Base-by-base conservation (phyloP, 768 basidiomycete species). In the Coprinopsis marcescibilis region DNA sequence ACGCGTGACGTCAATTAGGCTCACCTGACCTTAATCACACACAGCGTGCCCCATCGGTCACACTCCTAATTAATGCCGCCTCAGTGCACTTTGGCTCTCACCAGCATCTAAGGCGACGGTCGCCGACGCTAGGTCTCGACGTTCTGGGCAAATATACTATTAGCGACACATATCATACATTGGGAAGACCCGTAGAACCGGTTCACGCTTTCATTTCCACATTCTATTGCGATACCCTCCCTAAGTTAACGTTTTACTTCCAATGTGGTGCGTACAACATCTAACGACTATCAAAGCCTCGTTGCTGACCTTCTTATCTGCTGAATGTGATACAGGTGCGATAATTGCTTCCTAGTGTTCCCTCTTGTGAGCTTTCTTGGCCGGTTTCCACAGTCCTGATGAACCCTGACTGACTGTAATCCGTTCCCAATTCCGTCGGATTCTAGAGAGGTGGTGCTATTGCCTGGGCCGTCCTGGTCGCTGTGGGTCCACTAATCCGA, bases 321-420 rank as follows among this genome's bases (percentile, higher is more conserved):
- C 35, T 39, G 29, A 33, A 47, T 17, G n/a, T n/a, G 41, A 43
- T 38, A 40, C 47, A 85, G 83, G 84, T 88, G 84, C 70, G 84
- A 86, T 69, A 85, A 85, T 65, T 88, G 83, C 66, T 69, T 85
- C 48, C 76, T 87, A 48, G 67, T 85, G 50, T 69, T 88, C 49
- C 84, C 84, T 59, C 72, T 87, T 65, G 85, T 84, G 58, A 60
- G 81, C 60, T 47, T 53, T 55, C 37, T 49, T 10, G 19, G 32
- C 13, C 21, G 15, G 1, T 36, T 13, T 45, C 46, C 38, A 43
- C 47, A n/a, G 48, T 41, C 52, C 27, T 45, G 36, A 26, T 43
- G 48, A 46, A 13, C 27, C 25, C 40, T 42, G 38, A 42, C 25
- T 52, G 51, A 55, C 52, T 33, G 49, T 50, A 29, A 41, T 23